phyloP scores from a whole-genome alignment of 331 rosid species.

The Cydonia oblonga region DNA sequence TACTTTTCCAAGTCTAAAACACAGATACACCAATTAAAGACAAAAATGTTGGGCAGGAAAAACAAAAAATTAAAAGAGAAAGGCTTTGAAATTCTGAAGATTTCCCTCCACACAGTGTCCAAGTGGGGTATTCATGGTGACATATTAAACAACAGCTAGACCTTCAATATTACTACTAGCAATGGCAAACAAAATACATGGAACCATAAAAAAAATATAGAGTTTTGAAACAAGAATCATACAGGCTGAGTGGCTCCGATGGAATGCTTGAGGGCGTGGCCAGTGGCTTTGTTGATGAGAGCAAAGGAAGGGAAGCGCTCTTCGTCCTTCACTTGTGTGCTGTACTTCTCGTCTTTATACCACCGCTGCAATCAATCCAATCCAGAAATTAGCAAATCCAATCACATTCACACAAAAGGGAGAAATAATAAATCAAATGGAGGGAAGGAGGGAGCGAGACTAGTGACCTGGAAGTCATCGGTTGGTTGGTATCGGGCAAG shows the following conservation, averaged over 20 bases:
- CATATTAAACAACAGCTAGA: neutral
- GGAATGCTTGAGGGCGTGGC: conserved; percentile 75
- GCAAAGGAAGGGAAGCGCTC: conserved; percentile 75
- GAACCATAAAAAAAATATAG: neutral
- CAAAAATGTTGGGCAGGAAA: neutral
- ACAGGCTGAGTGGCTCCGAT: conserved; percentile 61
- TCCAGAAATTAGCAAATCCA: neutral
- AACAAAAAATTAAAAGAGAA: neutral
- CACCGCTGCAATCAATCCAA: conserved; percentile 46
- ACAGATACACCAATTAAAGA: neutral
- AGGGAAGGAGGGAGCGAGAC: neutral
- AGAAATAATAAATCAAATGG: neutral
- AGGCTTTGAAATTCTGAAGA: neutral
- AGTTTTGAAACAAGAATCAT: neutral
- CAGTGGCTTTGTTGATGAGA: conserved; percentile 65
- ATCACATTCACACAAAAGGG: neutral
- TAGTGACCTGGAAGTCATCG: conserved; percentile 40
- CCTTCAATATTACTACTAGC: neutral
- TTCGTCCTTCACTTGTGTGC: conserved; percentile 68
- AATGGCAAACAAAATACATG: neutral
- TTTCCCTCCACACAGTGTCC: neutral
- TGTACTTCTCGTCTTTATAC: conserved; percentile 81
- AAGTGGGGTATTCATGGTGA: neutral
- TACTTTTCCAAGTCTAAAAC: neutral
- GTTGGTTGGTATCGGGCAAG: conserved; percentile 43